Evolutionary conservation across 495 filamentous ascomycete genomes (phyloP).

Genomic region (Rusavskia elegans): DNA sequence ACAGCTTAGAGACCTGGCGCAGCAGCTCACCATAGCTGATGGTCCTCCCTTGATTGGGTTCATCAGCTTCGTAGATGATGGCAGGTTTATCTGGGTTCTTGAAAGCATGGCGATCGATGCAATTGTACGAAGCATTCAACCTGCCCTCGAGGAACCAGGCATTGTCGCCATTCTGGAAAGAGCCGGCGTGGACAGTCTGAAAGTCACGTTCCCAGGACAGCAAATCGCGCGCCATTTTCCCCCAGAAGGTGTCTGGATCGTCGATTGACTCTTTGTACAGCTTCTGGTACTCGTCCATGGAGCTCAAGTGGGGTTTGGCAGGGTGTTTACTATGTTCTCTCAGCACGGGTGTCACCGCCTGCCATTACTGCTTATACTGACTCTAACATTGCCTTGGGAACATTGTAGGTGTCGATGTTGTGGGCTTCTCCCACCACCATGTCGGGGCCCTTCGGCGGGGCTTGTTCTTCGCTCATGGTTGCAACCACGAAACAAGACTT

Average conservation of each 20-base stretch:
- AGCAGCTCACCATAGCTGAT: constrained; percentile 92
- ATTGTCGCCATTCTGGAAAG: constrained; percentile 64
- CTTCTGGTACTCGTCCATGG: constrained; percentile 74
- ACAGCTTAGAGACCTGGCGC: constrained; percentile 73
- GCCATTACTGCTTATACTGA: neutral
- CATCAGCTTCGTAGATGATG: constrained; percentile 98
- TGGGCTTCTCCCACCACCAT: constrained; percentile 14
- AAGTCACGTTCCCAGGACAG: constrained; percentile 86
- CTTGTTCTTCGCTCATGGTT: constrained; percentile 13
- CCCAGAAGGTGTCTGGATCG: constrained; percentile 86
- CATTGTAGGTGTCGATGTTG: constrained; percentile 14
- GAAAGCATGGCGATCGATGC: constrained; percentile 87
- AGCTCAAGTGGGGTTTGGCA: constrained; percentile 46
- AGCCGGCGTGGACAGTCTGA: constrained; percentile 71
- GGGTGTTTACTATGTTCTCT: constrained; percentile 45
- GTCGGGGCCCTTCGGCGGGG: constrained; percentile 4
- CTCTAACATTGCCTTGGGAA: constrained; percentile 14
- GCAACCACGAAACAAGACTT: neutral
- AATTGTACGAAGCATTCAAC: constrained; percentile 94
- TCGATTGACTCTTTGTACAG: constrained; percentile 95
- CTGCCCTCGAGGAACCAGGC: constrained; percentile 92
- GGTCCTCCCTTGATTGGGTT: constrained; percentile 69
- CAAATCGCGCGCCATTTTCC: constrained; percentile 65
- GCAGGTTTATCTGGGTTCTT: constrained; percentile 83
- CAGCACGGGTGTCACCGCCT: neutral